Evolutionary conservation across 1,284 basidiomycete species (phyloP).

Genomic region (Leccinum subrobustum): DNA sequence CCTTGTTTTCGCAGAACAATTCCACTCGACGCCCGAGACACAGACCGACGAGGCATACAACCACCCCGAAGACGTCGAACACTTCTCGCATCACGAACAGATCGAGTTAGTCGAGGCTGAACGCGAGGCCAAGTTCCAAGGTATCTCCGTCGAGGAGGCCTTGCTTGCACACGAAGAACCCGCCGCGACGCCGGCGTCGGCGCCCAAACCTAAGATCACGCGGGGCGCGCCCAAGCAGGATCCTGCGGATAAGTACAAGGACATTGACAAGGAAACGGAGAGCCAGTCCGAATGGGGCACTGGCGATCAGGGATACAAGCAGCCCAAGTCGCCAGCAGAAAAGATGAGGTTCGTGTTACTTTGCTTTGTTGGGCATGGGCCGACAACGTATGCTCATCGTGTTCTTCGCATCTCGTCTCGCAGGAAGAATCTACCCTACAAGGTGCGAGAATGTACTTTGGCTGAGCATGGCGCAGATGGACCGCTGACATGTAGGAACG

Average conservation of each 20-base stretch:
- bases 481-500: slow-evolving; percentile 50
- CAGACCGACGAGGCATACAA: slow-evolving; percentile 94
- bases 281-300: slow-evolving; percentile 67
- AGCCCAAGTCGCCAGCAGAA: slow-evolving; percentile 67
- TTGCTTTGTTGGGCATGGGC: accelerated
- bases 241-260: slow-evolving; percentile 57
- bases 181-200: slow-evolving; percentile 4
- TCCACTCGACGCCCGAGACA: slow-evolving; percentile 94
- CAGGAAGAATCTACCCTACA: slow-evolving; percentile 81
- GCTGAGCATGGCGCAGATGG: slow-evolving; percentile 21
- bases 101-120: slow-evolving; percentile 89
- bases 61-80: slow-evolving; percentile 89
- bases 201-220: slow-evolving; percentile 50
- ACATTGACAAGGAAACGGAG: slow-evolving; percentile 49
- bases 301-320: slow-evolving; percentile 71
- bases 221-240: slow-evolving; percentile 62
- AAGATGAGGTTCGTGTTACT: slow-evolving; percentile 53
- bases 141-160: slow-evolving; percentile 72
- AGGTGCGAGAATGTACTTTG: slow-evolving; percentile 49
- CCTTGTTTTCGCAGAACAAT: slow-evolving; percentile 59
- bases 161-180: slow-evolving; percentile 46
- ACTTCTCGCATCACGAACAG: slow-evolving; percentile 83
- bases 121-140: slow-evolving; percentile 79
- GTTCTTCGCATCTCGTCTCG: not conserved
- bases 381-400: not conserved